phyloP scores from a whole-genome alignment of 192 early-diverging fungal genomes.

The Oehlia diaphana region DNA sequence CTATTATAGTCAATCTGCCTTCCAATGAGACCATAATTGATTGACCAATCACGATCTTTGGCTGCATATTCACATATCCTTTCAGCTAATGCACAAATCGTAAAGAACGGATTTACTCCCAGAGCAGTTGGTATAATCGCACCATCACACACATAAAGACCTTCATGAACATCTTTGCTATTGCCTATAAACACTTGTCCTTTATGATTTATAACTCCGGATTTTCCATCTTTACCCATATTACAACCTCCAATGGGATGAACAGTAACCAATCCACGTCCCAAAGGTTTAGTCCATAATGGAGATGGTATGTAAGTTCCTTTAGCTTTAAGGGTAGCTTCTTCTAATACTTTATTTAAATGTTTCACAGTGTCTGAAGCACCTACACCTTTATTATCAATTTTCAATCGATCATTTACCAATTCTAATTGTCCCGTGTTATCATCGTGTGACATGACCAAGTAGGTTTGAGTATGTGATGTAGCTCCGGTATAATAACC shows the following conservation, averaged over 20 bases:
- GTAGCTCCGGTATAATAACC: slow-evolving; percentile 43
- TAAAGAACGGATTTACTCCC: slow-evolving; percentile 53
- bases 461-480: slow-evolving; percentile 45
- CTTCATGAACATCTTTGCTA: slow-evolving; percentile 43
- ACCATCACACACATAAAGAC: slow-evolving; percentile 51
- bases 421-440: slow-evolving; percentile 38
- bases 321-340: slow-evolving; percentile 27
- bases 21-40: slow-evolving; percentile 40
- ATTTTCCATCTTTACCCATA: slow-evolving; percentile 37
- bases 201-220: slow-evolving; percentile 51
- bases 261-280: slow-evolving; percentile 44
- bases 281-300: slow-evolving; percentile 32
- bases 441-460: slow-evolving; percentile 55
- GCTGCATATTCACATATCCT: slow-evolving; percentile 38
- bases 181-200: slow-evolving; percentile 41
- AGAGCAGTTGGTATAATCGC: slow-evolving; percentile 47
- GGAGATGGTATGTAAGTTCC: slow-evolving; percentile 45
- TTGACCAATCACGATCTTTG: slow-evolving; percentile 40
- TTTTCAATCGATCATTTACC: slow-evolving; percentile 37
- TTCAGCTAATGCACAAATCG: slow-evolving; percentile 47
- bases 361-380: slow-evolving; percentile 31
- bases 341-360: slow-evolving; percentile 35
- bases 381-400: slow-evolving; percentile 40
- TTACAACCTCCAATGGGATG: slow-evolving; percentile 51
- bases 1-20: slow-evolving; percentile 38